phyloP scores from a whole-genome alignment of 139 green algal genomes.

The Coelastrella sp. region DNA sequence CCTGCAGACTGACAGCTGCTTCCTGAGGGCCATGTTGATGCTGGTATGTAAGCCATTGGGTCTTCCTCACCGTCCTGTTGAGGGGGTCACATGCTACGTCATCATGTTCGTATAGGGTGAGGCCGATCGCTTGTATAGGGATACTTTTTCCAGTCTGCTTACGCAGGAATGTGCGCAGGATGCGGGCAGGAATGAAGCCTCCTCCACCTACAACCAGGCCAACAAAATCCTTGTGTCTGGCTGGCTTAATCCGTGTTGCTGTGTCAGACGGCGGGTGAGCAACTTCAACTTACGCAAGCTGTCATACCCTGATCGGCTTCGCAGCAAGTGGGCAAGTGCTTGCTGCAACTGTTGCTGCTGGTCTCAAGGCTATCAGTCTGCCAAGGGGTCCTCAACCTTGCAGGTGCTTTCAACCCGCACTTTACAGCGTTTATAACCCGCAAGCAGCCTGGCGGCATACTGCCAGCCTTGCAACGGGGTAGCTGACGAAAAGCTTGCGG shows the following conservation, averaged over 20 bases:
- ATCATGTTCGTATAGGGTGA: slow-evolving; percentile 27
- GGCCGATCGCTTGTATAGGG: slow-evolving; percentile 29
- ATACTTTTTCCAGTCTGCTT: slow-evolving; percentile 6
- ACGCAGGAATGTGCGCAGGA: slow-evolving; percentile 30
- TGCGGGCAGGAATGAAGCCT: slow-evolving; percentile 34
- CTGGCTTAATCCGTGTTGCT: too few species aligned
- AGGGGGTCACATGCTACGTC: slow-evolving; percentile 16
- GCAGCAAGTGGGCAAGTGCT: background rate
- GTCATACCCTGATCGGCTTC: too few species aligned
- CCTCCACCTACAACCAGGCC: slow-evolving; percentile 15
- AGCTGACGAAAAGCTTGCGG: background rate
- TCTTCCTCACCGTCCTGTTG: slow-evolving; percentile 28
- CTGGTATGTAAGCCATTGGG: slow-evolving; percentile 33
- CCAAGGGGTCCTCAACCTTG: too few species aligned
- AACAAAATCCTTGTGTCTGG: background rate
- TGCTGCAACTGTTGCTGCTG: background rate
- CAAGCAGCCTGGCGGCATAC: too few species aligned
- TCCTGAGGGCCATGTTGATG: slow-evolving; percentile 25
- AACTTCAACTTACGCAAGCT: too few species aligned
- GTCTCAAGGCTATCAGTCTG: background rate
- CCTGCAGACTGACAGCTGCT: slow-evolving; percentile 39
- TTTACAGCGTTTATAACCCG: too few species aligned
- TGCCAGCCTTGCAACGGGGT: too few species aligned
- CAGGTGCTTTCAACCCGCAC: too few species aligned
- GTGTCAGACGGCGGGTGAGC: too few species aligned